Conservation (phyloP, 139 green algal genomes). For the Nannochloris sp. region DNA sequence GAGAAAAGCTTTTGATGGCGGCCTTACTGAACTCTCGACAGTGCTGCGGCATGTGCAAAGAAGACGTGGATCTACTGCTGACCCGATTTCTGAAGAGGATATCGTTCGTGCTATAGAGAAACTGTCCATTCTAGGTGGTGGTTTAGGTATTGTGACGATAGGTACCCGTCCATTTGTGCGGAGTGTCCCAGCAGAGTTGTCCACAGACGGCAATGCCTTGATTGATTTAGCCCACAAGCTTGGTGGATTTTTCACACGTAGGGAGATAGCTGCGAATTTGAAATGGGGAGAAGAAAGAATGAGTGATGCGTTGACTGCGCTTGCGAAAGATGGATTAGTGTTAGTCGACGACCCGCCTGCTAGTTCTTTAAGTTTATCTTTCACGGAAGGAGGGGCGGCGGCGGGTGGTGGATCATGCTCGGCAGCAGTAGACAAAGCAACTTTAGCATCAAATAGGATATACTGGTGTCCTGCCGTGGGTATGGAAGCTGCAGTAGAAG, state of each 20-base stretch:
- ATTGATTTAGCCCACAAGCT: conserved; percentile 54
- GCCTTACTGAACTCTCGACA: conserved; percentile 63
- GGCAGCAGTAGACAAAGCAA: background rate
- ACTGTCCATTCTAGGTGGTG: conserved; percentile 62
- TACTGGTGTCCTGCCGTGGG: conserved; percentile 29
- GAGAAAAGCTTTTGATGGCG: conserved; percentile 55
- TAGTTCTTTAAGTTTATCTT: too few relatives aligned
- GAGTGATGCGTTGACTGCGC: conserved; percentile 15
- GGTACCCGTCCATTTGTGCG: conserved; percentile 53
- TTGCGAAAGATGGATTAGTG: conserved; percentile 58
- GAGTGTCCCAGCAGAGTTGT: conserved; percentile 74
- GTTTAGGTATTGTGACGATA: conserved; percentile 62
- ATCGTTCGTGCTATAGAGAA: conserved; percentile 71
- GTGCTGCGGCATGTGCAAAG: conserved; percentile 28
- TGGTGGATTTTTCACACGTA: conserved; percentile 14
- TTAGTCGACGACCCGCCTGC: conserved; percentile 62
- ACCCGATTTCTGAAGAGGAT: conserved; percentile 64
- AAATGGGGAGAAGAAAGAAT: conserved; percentile 22
- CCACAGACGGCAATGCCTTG: conserved; percentile 68
- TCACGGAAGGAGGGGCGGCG: too few relatives aligned
- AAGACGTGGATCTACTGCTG: conserved; percentile 43
- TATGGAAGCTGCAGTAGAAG: background rate
- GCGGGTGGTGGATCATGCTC: background rate
- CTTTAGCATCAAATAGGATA: background rate
- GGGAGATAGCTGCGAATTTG: background rate